Conservation (phyloP, 257 asterid genomes). For the Osmanthus fragrans region DNA sequence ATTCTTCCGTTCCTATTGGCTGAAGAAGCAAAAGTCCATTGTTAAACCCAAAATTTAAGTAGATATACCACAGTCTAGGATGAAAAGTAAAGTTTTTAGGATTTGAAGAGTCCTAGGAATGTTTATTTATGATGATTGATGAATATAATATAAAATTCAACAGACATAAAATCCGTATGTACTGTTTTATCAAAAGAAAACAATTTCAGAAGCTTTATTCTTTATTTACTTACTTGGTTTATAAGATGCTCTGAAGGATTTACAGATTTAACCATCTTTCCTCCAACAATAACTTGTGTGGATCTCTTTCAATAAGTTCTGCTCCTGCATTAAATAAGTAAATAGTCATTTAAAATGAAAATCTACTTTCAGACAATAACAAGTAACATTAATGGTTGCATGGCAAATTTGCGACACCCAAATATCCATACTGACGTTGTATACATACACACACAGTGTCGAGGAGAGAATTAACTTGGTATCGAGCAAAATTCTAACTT, state of each 20-base stretch:
- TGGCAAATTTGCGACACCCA: background rate
- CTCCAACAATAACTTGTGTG: background rate
- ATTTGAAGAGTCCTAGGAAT: background rate
- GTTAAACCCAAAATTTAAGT: background rate
- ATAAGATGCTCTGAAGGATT: background rate
- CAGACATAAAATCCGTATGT: no score
- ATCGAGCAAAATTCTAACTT: background rate
- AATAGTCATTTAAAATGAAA: background rate
- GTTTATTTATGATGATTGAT: no score
- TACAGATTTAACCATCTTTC: background rate
- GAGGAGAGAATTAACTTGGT: background rate
- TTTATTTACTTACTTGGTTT: background rate
- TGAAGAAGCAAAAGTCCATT: constrained; percentile 15
- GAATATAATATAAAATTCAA: no score
- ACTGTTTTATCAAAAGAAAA: no score
- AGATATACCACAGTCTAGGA: background rate
- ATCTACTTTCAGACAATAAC: background rate
- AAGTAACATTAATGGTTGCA: background rate
- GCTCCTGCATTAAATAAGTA: background rate
- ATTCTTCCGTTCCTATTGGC: constrained; percentile 48
- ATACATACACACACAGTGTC: background rate
- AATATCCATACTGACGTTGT: background rate
- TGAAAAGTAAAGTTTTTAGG: background rate
- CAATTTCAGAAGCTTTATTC: background rate
- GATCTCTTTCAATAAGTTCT: background rate